These are phyloP conservation scores for Mucor circinelloides DNA, from an alignment of 371 early-diverging fungal species.

Conservation along the genomic window DNA sequence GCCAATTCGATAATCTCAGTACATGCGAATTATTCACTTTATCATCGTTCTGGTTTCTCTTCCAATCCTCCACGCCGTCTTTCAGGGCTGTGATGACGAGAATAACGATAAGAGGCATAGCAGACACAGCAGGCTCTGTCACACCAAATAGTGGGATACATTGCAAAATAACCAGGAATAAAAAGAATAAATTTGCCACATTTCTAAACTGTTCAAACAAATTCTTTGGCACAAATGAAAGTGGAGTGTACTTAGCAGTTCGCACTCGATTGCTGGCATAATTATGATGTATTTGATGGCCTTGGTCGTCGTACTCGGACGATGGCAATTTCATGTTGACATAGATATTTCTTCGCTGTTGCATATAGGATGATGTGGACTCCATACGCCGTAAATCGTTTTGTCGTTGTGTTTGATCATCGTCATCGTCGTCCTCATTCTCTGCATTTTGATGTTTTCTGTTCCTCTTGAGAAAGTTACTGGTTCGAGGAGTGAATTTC, in stretches of 20 bases:
- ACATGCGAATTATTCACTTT: slow-evolving; percentile 69
- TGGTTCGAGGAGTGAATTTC: slow-evolving; percentile 15
- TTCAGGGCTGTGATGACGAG: slow-evolving; percentile 84
- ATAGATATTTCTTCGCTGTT: slow-evolving; percentile 40
- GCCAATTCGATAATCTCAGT: slow-evolving; percentile 59
- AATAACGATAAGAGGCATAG: slow-evolving; percentile 83
- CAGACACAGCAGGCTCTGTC: slow-evolving; percentile 77
- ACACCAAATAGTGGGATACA: slow-evolving; percentile 76
- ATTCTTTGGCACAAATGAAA: slow-evolving; percentile 87
- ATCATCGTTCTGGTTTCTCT: slow-evolving; percentile 71
- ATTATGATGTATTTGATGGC: slow-evolving; percentile 19
- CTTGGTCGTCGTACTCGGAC: slow-evolving; percentile 37
- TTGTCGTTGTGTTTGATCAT: background rate
- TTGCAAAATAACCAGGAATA: slow-evolving; percentile 80
- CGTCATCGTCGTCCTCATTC: background rate
- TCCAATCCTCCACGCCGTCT: slow-evolving; percentile 87
- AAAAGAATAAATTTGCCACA: slow-evolving; percentile 92
- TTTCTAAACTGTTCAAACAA: slow-evolving; percentile 88
- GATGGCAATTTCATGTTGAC: slow-evolving; percentile 44
- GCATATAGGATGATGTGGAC: slow-evolving; percentile 49
- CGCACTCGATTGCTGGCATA: slow-evolving; percentile 67
- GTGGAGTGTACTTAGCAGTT: slow-evolving; percentile 85
- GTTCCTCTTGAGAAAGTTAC: slow-evolving; percentile 7
- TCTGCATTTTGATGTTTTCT: background rate
- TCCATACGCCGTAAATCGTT: slow-evolving; percentile 32